These are phyloP conservation scores for Platanus orientalis DNA, from an alignment of 164 flowering plant genomes.

Conservation along the genomic window DNA sequence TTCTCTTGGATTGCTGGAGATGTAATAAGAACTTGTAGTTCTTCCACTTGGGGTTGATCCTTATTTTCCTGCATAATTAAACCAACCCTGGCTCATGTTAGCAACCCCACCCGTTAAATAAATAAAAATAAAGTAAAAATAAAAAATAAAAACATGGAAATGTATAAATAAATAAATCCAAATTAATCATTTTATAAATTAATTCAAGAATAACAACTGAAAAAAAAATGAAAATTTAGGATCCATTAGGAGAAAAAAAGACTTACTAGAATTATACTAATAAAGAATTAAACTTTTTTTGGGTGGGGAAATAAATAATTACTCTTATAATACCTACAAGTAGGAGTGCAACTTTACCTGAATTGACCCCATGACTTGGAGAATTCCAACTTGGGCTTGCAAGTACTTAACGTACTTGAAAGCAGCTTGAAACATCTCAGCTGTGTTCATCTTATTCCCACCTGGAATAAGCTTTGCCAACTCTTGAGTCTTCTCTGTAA, in stretches of 20 bases:
- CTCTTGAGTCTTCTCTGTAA: constrained; percentile 82
- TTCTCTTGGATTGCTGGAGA: constrained; percentile 58
- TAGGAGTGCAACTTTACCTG: neutral
- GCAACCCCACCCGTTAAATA: too few species aligned
- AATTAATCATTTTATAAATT: neutral
- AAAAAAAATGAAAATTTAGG: too few species aligned
- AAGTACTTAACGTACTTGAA: constrained; percentile 65
- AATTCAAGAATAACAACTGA: too few species aligned
- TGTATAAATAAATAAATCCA: neutral
- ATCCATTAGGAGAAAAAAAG: too few species aligned
- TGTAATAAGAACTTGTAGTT: constrained; percentile 25
- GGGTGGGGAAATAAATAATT: too few species aligned
- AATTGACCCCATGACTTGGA: constrained; percentile 32
- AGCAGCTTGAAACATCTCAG: constrained; percentile 83
- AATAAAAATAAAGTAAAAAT: neutral
- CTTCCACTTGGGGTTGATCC: constrained; percentile 1
- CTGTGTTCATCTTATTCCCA: constrained; percentile 76
- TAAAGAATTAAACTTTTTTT: too few species aligned
- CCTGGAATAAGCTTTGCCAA: constrained; percentile 84
- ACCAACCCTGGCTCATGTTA: too few species aligned
- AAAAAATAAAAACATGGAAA: too few species aligned
- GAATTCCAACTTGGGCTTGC: constrained; percentile 68
- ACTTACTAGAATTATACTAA: too few species aligned
- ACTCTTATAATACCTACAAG: too few species aligned
- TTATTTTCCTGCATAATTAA: constrained; percentile 27